These are phyloP conservation scores for Bisporella sp. DNA, from an alignment of 2,329 filamentous ascomycete species.

Conservation along the genomic window DNA sequence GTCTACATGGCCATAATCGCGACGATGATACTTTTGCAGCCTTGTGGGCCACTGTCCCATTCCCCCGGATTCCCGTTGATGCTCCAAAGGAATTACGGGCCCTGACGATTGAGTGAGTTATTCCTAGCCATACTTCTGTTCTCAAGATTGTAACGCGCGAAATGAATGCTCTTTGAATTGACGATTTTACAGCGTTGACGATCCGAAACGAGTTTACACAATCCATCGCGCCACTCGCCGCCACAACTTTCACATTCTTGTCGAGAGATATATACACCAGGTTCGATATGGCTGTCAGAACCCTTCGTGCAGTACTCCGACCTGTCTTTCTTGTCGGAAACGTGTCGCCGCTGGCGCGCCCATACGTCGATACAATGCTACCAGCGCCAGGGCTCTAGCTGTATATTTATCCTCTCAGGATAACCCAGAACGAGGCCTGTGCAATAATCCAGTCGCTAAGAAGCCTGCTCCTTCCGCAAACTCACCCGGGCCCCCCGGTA, in stretches of 20 bases:
- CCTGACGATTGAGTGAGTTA: conserved; percentile 38
- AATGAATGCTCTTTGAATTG: background rate
- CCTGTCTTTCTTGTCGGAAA: conserved; percentile 73
- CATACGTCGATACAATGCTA: conserved; percentile 69
- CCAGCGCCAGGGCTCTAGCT: conserved; percentile 76
- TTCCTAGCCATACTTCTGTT: background rate
- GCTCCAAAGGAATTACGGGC: conserved; percentile 51
- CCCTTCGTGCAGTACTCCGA: conserved; percentile 62
- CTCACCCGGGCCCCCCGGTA: background rate
- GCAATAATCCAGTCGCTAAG: conserved; percentile 32
- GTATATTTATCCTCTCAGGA: conserved; percentile 75
- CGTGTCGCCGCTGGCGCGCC: conserved; percentile 58
- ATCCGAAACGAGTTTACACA: conserved; percentile 53
- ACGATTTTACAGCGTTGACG: conserved; percentile 38
- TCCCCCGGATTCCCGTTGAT: conserved; percentile 51
- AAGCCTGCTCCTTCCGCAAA: conserved; percentile 4
- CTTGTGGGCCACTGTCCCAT: conserved; percentile 55
- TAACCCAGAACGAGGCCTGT: conserved; percentile 65
- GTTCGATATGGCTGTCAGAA: conserved; percentile 75
- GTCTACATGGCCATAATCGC: conserved; percentile 16
- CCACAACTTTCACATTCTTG: conserved; percentile 57
- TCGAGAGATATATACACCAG: conserved; percentile 70
- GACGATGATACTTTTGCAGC: conserved; percentile 39
- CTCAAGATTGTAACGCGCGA: background rate
- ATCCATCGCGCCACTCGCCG: conserved; percentile 54